A percentile compares a stretch with the other conserved stretches of the same genome.
Evolutionary conservation across 768 basidiomycete species (phyloP).

Genomic region (Jaapia argillacea): DNA sequence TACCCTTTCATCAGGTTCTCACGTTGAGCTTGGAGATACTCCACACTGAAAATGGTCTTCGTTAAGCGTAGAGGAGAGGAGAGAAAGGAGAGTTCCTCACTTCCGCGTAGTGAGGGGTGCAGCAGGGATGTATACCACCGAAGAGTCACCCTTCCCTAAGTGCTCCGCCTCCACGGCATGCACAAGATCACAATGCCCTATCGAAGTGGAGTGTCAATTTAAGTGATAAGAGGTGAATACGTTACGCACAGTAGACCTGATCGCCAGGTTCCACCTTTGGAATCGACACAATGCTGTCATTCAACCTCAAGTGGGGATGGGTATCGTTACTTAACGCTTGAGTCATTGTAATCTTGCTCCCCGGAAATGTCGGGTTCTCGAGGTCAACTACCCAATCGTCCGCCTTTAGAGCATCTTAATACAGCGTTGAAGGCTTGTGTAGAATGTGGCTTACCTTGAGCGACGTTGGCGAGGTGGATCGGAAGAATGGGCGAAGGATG

Average conservation of each 20-base stretch:
- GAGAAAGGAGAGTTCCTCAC: constrained; percentile 19
- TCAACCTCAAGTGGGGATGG: constrained; percentile 55
- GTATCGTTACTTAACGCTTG: constrained; percentile 45
- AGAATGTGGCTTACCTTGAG: too few species aligned
- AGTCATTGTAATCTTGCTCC: constrained; percentile 38
- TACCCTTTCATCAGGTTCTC: constrained; percentile 34
- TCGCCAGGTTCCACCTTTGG: constrained; percentile 56
- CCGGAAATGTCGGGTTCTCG: constrained; percentile 41
- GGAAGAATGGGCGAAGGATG: constrained; percentile 61
- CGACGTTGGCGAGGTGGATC: too few species aligned
- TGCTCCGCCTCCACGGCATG: constrained; percentile 47
- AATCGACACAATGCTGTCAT: constrained; percentile 45
- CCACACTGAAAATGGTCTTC: neutral
- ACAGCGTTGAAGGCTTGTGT: too few species aligned
- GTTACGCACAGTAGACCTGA: constrained; percentile 64
- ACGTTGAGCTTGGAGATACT: constrained; percentile 21
- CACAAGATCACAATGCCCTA: constrained; percentile 42
- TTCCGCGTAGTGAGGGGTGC: constrained; percentile 40
- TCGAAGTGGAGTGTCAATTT: constrained; percentile 4
- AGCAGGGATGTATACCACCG: constrained; percentile 48
- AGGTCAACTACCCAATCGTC: constrained; percentile 50
- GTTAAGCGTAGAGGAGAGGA: constrained; percentile 20
- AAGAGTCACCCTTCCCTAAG: constrained; percentile 36
- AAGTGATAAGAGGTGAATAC: constrained; percentile 12
- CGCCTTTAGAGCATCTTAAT: too few species aligned